A percentile compares a stretch with the other conserved stretches of the same genome.
Evolutionary conservation across 2,329 filamentous ascomycete genomes (phyloP).

Genomic region (Diaporthe australafricana): DNA sequence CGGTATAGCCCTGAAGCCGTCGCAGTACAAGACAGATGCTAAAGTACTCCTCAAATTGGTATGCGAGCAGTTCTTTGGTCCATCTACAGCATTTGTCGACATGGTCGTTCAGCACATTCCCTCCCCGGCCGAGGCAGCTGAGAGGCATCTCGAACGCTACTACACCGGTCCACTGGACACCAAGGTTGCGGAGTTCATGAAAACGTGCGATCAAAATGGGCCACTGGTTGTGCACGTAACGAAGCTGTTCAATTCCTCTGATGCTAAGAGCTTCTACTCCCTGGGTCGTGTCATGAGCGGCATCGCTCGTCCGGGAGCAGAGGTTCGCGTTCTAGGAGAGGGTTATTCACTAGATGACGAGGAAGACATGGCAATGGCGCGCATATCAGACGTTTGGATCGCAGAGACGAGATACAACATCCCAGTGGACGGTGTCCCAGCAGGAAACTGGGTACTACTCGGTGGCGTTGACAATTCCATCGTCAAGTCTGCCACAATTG

Average conservation of each 20-base stretch:
- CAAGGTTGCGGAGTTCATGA: constrained; percentile 83
- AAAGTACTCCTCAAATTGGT: constrained; percentile 89
- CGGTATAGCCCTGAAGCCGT: constrained; percentile 89
- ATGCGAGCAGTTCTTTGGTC: constrained; percentile 95
- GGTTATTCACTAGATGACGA: constrained; percentile 97
- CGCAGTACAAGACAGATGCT: constrained; percentile 90
- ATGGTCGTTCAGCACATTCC: constrained; percentile 94
- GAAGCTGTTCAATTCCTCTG: constrained; percentile 89
- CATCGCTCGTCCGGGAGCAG: constrained; percentile 82
- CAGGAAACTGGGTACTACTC: constrained; percentile 93
- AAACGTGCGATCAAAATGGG: constrained; percentile 86
- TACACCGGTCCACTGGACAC: constrained; percentile 93
- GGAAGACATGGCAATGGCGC: constrained; percentile 93
- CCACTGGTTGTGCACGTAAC: constrained; percentile 92
- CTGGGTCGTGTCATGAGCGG: constrained; percentile 95
- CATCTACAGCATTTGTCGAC: constrained; percentile 90
- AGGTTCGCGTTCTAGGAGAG: constrained; percentile 92
- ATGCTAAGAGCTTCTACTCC: constrained; percentile 91
- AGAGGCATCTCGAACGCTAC: constrained; percentile 82
- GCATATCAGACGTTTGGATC: constrained; percentile 88
- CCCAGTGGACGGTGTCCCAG: constrained; percentile 89
- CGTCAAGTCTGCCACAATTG: constrained; percentile 94
- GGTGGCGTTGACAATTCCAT: constrained; percentile 97
- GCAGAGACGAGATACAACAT: constrained; percentile 94
- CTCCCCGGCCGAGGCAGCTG: constrained; percentile 83